Conservation (phyloP, 1,284 basidiomycete species). For the Testicularia cyperi region DNA sequence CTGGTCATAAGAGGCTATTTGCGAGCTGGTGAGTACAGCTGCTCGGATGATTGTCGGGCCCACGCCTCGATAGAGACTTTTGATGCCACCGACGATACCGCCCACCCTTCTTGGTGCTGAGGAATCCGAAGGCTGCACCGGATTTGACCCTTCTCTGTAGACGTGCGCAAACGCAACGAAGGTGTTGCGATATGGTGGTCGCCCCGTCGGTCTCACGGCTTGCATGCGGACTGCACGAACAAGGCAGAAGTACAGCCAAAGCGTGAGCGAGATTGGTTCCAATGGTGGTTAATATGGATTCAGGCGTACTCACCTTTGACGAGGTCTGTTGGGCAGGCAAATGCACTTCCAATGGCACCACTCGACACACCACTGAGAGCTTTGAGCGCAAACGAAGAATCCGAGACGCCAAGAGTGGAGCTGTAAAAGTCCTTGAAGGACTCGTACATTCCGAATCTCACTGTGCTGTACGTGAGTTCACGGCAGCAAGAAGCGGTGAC, state of each 20-base stretch:
- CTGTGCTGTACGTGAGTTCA: slow-evolving; percentile 47
- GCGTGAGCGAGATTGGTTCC: no score
- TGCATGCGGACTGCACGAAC: slow-evolving; percentile 39
- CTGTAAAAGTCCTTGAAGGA: slow-evolving; percentile 40
- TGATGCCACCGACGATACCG: slow-evolving; percentile 26
- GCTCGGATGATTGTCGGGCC: slow-evolving; percentile 43
- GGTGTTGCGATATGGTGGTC: slow-evolving; percentile 41
- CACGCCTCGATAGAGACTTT: slow-evolving; percentile 40
- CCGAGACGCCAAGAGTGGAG: slow-evolving; percentile 7
- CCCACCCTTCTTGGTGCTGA: background rate
- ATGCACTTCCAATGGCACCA: slow-evolving; percentile 40
- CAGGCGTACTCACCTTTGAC: slow-evolving; percentile 28
- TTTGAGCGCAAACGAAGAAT: slow-evolving; percentile 40
- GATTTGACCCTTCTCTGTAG: slow-evolving; percentile 16
- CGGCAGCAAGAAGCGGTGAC: slow-evolving; percentile 42
- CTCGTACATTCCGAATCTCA: slow-evolving; percentile 48
- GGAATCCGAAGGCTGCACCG: background rate
- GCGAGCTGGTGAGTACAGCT: slow-evolving; percentile 38
- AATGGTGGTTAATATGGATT: no score
- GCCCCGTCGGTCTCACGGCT: slow-evolving; percentile 27
- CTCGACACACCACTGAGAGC: slow-evolving; percentile 42
- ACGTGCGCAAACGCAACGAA: slow-evolving; percentile 37
- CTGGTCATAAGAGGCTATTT: slow-evolving; percentile 48
- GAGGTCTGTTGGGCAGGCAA: slow-evolving; percentile 46
- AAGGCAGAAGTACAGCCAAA: background rate